A percentile compares a stretch with the other conserved stretches of the same genome.
Evolutionary conservation across 345 rosid species (phyloP).

Genomic region (Durio zibethinus): DNA sequence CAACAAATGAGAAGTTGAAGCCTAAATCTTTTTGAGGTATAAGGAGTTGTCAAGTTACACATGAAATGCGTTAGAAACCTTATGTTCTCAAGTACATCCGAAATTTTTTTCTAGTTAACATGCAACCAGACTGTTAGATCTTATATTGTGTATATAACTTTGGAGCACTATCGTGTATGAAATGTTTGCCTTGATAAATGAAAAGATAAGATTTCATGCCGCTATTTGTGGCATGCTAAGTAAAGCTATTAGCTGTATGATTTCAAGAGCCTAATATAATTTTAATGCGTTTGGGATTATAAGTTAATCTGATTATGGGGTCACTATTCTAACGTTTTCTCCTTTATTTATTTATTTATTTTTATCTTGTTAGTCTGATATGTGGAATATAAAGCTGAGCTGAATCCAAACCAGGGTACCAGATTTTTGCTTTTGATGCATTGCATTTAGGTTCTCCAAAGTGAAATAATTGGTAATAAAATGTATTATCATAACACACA

Average conservation of each 20-base stretch:
- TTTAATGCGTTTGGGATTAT: too few relatives aligned
- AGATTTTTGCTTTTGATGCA: too few relatives aligned
- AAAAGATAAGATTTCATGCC: not conserved
- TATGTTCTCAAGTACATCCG: not conserved
- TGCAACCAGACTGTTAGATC: not conserved
- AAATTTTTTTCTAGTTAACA: not conserved
- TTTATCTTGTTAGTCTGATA: too few relatives aligned
- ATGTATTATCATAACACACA: too few relatives aligned
- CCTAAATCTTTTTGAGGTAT: constrained; percentile 95
- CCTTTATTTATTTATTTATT: too few relatives aligned
- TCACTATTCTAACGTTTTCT: too few relatives aligned
- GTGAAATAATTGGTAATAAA: too few relatives aligned
- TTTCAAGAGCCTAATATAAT: not conserved
- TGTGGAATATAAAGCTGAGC: too few relatives aligned
- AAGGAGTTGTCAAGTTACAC: constrained; percentile 71
- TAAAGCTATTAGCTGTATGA: not conserved
- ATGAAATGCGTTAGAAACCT: constrained; percentile 23
- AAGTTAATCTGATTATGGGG: too few relatives aligned
- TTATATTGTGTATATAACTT: not conserved
- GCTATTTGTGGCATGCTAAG: not conserved
- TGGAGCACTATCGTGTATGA: too few relatives aligned
- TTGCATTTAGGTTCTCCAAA: too few relatives aligned
- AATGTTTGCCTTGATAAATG: not conserved
- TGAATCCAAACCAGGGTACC: too few relatives aligned
- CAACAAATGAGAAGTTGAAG: constrained; percentile 60